Evolutionary conservation across 352 stramenopile genomes (phyloP), one percentile per base, ranked within the genome.

Genomic region (Globisporangium uncinulatum): DNA sequence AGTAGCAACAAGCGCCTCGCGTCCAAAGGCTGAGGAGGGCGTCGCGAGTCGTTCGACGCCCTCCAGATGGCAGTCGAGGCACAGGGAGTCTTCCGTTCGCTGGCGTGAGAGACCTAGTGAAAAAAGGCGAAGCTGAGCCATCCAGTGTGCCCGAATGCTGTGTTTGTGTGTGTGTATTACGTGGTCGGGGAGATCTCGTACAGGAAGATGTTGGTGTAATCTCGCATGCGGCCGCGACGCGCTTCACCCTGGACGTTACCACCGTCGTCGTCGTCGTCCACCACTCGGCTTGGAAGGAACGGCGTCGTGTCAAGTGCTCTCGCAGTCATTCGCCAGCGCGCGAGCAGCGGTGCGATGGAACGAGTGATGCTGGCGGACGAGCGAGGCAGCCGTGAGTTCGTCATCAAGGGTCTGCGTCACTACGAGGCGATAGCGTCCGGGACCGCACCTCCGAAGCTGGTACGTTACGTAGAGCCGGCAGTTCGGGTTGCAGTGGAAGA

Each of bases 121-220:
- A 58, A 58, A 84, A 87, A 89, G 79, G 79, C 76, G 76, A 89
- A 87, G 58, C 76, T 87, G 76, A 89, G 74, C 63, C 70, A 86
- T 76, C 62, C 10, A 7, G 37, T 45, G 2, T 24, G 15, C 15
- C 14, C 11, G 13, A 4, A 36, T 52, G 15, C 32, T 29, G 4
- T 29, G 24, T 1, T 29, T 29, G 2, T 29, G 20, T 60, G 24
- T 31, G n/a, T 58, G 19, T 42, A 29, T 19, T n/a, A 19, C 15
- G 15, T 11, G 17, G 41, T n/a, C 19, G 15, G 15, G 14, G 52
- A 36, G 51, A 87, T 71, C 61, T 87, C 59, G 64, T 87, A 89
- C 58, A 87, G 48, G 57, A 71, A 89, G 44, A 89, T 66, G 51
- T 61, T 86, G 6, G 77, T 71, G 45, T 77, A 75, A 10, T 59